These are phyloP conservation scores for Colletotrichum euphorbiae DNA, from an alignment of 2,329 filamentous ascomycete species.

Conservation along the genomic window DNA sequence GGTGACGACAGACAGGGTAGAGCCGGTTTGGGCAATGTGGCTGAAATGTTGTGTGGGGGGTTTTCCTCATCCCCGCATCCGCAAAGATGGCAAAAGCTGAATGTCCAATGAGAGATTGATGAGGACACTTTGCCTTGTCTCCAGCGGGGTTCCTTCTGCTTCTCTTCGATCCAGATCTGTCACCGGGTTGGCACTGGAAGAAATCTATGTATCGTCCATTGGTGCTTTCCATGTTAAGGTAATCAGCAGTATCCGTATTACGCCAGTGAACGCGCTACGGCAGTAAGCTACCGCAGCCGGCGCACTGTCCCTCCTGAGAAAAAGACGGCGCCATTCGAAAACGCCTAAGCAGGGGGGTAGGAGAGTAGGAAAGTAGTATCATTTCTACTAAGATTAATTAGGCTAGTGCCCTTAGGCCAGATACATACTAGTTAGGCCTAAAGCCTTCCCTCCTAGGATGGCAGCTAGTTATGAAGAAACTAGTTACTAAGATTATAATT, in stretches of 20 bases:
- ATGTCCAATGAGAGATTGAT: conserved; percentile 12
- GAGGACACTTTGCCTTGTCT: conserved; percentile 29
- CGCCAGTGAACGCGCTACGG: neutral
- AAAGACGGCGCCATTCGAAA: no score
- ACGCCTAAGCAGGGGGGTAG: no score
- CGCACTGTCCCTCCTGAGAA: conserved; percentile 28
- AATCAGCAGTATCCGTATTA: neutral
- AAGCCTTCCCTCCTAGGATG: no score
- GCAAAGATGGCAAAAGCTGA: neutral
- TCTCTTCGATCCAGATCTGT: conserved; percentile 6
- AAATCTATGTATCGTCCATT: neutral
- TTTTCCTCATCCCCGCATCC: conserved; percentile 30
- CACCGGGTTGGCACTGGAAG: neutral
- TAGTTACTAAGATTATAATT: no score
- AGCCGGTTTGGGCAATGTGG: conserved; percentile 19
- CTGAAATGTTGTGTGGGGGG: conserved; percentile 25
- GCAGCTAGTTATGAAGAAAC: no score
- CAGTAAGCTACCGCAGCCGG: neutral
- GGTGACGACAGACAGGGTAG: conserved; percentile 27
- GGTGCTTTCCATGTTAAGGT: neutral
- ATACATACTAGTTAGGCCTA: no score
- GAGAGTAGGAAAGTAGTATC: no score
- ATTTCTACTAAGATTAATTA: no score
- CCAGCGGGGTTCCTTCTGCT: conserved; percentile 26
- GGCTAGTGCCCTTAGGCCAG: no score